These are phyloP conservation scores for Amyloporia xantha DNA, from an alignment of 768 basidiomycete species.

Conservation along the genomic window DNA sequence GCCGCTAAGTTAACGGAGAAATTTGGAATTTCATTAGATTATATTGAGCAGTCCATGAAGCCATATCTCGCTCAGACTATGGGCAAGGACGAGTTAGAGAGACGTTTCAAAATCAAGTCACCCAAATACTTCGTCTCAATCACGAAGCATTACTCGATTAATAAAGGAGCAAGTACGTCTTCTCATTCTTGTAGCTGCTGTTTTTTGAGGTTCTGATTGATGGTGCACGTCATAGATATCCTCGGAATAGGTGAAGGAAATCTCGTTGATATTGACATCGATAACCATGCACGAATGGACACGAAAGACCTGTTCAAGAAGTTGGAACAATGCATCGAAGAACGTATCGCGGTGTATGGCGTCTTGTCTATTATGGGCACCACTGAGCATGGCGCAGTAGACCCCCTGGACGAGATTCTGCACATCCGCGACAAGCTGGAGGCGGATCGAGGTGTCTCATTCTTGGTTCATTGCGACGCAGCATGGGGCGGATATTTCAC, in stretches of 20 bases:
- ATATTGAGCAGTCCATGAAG: conserved; percentile 24
- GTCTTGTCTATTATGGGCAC: conserved; percentile 39
- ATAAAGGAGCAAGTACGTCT: conserved; percentile 34
- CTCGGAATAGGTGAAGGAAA: background rate
- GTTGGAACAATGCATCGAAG: background rate
- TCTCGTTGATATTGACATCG: background rate
- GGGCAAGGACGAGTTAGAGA: conserved; percentile 28
- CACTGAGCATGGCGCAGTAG: conserved; percentile 38
- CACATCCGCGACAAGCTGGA: conserved; percentile 26
- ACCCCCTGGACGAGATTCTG: conserved; percentile 34
- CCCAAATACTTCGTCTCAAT: conserved; percentile 22
- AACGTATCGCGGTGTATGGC: conserved; percentile 7
- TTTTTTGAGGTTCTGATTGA: background rate
- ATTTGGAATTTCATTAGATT: conserved; percentile 29
- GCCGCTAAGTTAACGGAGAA: conserved; percentile 26
- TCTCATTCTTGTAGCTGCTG: conserved; percentile 25
- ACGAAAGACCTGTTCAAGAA: background rate
- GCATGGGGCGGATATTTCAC: conserved; percentile 29
- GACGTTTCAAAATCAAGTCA: conserved; percentile 18
- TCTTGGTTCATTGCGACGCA: conserved; percentile 38
- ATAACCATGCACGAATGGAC: background rate
- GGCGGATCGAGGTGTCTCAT: conserved; percentile 27
- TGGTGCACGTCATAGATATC: background rate
- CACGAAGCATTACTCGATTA: conserved; percentile 37
- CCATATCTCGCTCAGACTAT: conserved; percentile 31